Evolutionary conservation across 2,329 filamentous ascomycete genomes (phyloP), one percentile per base, ranked within the genome.

Genomic region (Endocalyx cinctus): DNA sequence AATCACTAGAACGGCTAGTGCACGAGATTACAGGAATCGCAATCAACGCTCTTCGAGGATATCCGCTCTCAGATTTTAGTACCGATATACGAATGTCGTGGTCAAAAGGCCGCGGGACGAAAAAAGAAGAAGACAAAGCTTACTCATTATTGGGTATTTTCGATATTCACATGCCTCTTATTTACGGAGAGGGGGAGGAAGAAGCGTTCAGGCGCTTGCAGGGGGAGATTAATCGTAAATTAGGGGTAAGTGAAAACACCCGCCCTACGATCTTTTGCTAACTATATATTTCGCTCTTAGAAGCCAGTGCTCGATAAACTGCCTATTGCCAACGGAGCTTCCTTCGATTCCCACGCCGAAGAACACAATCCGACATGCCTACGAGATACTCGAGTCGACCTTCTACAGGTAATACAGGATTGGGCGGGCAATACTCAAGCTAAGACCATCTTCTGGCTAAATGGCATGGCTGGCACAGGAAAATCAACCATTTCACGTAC

Each of bases 401-500:
- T 66, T 6, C 50, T 60, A 3, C 17, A 37, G 3, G 15, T 52
- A 11, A 60, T 64, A 17, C 12, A 16, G 5, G 19, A 39, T 6
- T 64, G 57, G 60, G 44, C 38, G 5, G 31, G 44, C 3, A 33
- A 51, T 13, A 32, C 40, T 8, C 10, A 45, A 12, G 28, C 37
- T 16, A 37, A 53, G 25, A n/a, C 35, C 16, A 49, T 62, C 10
- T 62, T 59, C 41, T 63, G 57, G 58, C 47, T 63, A 2, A 54
- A 52, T 11, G 57, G 59, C 5, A 55, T 58, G 47, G 58, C 57
- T 0, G 58, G 58, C 2, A 61, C 57, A 0, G 58, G 59, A 2
- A 63, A 62, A 32, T 63, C 59, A 4, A 63, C 58, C 6, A 54
- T 63, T 4, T 51, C 57, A 10, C 54, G 52, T 0, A 57, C 55